Evolutionary conservation across 768 basidiomycete genomes (phyloP).

Genomic region (Zangia roseola): DNA sequence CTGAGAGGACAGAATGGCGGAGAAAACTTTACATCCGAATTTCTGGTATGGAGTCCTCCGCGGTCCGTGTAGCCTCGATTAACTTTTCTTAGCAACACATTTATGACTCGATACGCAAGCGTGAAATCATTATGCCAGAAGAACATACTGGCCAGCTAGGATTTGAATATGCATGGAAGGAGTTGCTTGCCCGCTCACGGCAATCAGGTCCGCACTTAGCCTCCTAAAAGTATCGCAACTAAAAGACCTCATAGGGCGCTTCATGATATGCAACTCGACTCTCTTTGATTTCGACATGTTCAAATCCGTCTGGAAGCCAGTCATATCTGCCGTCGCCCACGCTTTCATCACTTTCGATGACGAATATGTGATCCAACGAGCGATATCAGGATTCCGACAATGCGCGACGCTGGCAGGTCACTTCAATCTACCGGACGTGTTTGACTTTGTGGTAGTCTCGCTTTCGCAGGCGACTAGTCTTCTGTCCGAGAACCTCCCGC

Average conservation of each 20-base stretch:
- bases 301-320: conserved; percentile 86
- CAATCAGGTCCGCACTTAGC: conserved; percentile 59
- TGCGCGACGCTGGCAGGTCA: conserved; percentile 90
- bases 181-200: conserved; percentile 77
- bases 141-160: conserved; percentile 96
- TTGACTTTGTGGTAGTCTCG: conserved; percentile 93
- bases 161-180: conserved; percentile 99
- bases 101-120: conserved; percentile 91
- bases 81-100: conserved; percentile 64
- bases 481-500: conserved; percentile 68
- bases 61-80: not conserved
- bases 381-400: conserved; percentile 95
- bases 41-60: conserved; percentile 55
- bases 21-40: conserved; percentile 79
- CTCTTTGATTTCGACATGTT: conserved; percentile 93
- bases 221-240: conserved; percentile 4
- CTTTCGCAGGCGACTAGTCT: conserved; percentile 91
- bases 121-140: conserved; percentile 96
- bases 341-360: conserved; percentile 97
- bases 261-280: conserved; percentile 74
- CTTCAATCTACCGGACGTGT: conserved; percentile 90
- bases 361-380: conserved; percentile 92
- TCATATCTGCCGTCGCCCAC: conserved; percentile 92
- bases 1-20: conserved; percentile 90
- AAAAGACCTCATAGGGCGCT: conserved; percentile 49